Base-by-base conservation (phyloP, 176 grass and related monocot species). In the Oryza coarctata region DNA sequence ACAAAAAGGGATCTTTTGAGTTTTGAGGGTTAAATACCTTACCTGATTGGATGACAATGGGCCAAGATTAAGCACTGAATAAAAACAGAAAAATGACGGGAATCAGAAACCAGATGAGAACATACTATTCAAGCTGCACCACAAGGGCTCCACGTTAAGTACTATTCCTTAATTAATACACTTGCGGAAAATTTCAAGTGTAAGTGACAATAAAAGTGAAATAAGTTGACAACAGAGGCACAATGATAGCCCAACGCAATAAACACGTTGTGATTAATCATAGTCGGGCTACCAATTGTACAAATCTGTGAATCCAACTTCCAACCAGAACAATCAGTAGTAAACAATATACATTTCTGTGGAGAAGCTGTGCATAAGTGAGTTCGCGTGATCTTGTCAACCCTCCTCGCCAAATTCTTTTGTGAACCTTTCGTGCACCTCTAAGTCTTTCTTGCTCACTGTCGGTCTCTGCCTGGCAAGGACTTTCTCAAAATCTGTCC, bases 391-490 rank as follows among this genome's bases (percentile, higher is more conserved):
- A n/a, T 69, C 10, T 22, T 67, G 20, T 98, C 84, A 98, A 6
- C 95, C 95, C 87, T 98, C 95, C 82, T 98, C 92, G 0, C 95
- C 95, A 2, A 98, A 98, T 90, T 98, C 95, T 75, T 89, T 91
- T 0, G 95, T 98, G 89, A 98, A 98, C 85, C 85, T 95, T 87
- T 98, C 95, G 0, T 98, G 95, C 81, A 98, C 88, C 70, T 98
- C 95, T 3, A 98, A 84, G 47, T 98, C 95, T 68, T 94, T 87
- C 73, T 95, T 94, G 88, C 95, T 91, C 4, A 98, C 95, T 2
- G 95, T 98, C 0, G 95, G 95, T 33, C 90, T 90, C 88, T 98
- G 95, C 74, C 92, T 83, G 7, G 88, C 83, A 0, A 98, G 84
- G 25, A 98, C 95, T 68, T 95, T 98, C 30, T 95, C 92, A 3